phyloP scores from a whole-genome alignment of 176 grass and related monocot species.

The Calamus simplicifolius region DNA sequence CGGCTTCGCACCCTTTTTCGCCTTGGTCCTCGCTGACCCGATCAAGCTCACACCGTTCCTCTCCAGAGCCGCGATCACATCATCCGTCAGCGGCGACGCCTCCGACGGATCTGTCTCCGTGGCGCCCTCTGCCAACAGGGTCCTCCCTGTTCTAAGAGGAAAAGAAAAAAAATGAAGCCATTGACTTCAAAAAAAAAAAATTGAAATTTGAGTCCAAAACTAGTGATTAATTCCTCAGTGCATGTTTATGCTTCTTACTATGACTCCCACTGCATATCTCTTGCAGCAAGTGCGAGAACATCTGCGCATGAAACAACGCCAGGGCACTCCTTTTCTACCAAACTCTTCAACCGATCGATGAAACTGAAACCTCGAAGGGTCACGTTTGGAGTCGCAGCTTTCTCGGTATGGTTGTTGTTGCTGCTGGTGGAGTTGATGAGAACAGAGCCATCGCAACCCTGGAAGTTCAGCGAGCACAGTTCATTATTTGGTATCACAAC shows the following conservation, averaged over 20 bases:
- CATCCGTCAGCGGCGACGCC: slow-evolving; percentile 35
- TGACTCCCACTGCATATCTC: slow-evolving; percentile 65
- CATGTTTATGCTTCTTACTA: slow-evolving; percentile 26
- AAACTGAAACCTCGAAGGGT: slow-evolving; percentile 73
- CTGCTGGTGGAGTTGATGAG: slow-evolving; percentile 66
- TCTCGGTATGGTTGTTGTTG: slow-evolving; percentile 45
- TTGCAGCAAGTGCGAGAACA: slow-evolving; percentile 49
- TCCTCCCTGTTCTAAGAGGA: slow-evolving; percentile 41
- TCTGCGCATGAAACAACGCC: slow-evolving; percentile 93
- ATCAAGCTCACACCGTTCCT: slow-evolving; percentile 75
- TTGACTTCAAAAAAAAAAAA: neutral
- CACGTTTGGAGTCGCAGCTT: slow-evolving; percentile 47
- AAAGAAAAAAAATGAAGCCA: neutral
- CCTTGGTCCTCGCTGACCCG: slow-evolving; percentile 40
- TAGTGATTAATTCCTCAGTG: too few species aligned
- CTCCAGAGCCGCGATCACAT: slow-evolving; percentile 87
- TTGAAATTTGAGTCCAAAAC: too few species aligned
- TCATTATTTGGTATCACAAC: neutral
- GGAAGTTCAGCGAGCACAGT: neutral
- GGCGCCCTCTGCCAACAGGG: slow-evolving; percentile 44
- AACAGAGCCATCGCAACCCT: slow-evolving; percentile 89
- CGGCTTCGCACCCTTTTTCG: slow-evolving; percentile 43
- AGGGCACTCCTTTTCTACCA: slow-evolving; percentile 72
- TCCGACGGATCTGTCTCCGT: neutral
- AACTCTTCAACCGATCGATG: slow-evolving; percentile 57